phyloP scores from a whole-genome alignment of 2,329 filamentous ascomycete genomes.

The Sclerotinia nivalis region DNA sequence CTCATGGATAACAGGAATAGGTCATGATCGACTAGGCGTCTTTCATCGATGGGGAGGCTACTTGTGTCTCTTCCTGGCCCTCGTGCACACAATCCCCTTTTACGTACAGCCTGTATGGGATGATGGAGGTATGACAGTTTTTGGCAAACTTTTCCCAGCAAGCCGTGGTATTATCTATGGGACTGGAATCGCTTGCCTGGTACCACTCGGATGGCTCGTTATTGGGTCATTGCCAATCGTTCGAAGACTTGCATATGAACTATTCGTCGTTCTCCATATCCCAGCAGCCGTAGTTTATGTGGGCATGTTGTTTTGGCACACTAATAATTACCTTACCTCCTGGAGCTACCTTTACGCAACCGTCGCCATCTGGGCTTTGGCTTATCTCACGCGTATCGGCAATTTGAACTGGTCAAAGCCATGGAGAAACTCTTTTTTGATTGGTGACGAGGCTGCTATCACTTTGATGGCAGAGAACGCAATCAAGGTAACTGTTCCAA shows the following conservation, averaged over 20 bases:
- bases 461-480: conserved; percentile 89
- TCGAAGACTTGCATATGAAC: conserved; percentile 76
- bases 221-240: conserved; percentile 80
- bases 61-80: conserved; percentile 75
- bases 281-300: conserved; percentile 80
- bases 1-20: conserved; percentile 81
- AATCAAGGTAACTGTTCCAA: conserved; percentile 94
- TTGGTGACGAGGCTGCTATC: conserved; percentile 88
- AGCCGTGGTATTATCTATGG: conserved; percentile 75
- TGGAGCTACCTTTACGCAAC: conserved; percentile 89
- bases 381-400: conserved; percentile 72
- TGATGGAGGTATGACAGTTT: conserved; percentile 70
- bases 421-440: conserved; percentile 74
- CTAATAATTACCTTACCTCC: conserved; percentile 85
- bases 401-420: conserved; percentile 90
- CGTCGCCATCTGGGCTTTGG: conserved; percentile 73
- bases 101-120: conserved; percentile 88
- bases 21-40: conserved; percentile 88
- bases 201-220: conserved; percentile 80
- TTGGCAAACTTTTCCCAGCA: conserved; percentile 66
- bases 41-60: conserved; percentile 92
- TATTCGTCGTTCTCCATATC: conserved; percentile 80
- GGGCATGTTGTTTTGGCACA: conserved; percentile 91
- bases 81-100: conserved; percentile 86
- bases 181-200: conserved; percentile 78